Base-by-base conservation (phyloP, 768 basidiomycete species). In the Tulasnella sp. region DNA sequence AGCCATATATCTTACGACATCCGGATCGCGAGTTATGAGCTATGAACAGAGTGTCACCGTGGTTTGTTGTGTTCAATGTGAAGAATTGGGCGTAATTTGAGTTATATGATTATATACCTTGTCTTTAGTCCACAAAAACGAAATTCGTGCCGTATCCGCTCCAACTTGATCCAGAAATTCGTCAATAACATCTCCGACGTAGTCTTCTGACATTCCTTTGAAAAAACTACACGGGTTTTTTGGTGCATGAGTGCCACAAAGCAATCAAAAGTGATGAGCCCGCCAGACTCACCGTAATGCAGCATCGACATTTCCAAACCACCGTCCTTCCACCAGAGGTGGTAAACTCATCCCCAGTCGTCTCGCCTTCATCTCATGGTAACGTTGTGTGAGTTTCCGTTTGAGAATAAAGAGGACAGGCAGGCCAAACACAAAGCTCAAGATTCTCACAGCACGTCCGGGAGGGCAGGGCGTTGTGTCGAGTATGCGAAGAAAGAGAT, bases 21-120 rank as follows among this genome's bases (percentile, higher is more conserved):
- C 15, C 19, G 37, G 58, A 59, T 59, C 57, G 11, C 58, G 14
- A 5, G 58, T 59, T 17, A 59, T 37, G n/a, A 59, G 21, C 31
- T 40, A 32, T 19, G n/a, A 17, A 17, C 17, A 6, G n/a, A n/a
- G n/a, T n/a, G n/a, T n/a, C n/a, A n/a, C n/a, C n/a, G n/a, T n/a
- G n/a, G n/a, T n/a, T 39, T 43, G 31, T 9, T 29, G 7, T n/a
- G 6, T n/a, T 12, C 32, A n/a, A 17, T 49, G 8, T 11, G 11
- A 9, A 23, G 23, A 46, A 46, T 46, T 23, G 21, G 15, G 15
- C 23, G 21, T 21, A 49, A n/a, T 27, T 5, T 25, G 12, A n/a
- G n/a, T 9, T 49, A 49, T 17, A 49, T 29, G 17, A 49, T 21
- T 46, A 11, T 14, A n/a, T 6, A 17, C 17, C 29, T 23, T 31